Conservation (phyloP, 2,329 filamentous ascomycete genomes). For the Pseudogymnoascus sp. region DNA sequence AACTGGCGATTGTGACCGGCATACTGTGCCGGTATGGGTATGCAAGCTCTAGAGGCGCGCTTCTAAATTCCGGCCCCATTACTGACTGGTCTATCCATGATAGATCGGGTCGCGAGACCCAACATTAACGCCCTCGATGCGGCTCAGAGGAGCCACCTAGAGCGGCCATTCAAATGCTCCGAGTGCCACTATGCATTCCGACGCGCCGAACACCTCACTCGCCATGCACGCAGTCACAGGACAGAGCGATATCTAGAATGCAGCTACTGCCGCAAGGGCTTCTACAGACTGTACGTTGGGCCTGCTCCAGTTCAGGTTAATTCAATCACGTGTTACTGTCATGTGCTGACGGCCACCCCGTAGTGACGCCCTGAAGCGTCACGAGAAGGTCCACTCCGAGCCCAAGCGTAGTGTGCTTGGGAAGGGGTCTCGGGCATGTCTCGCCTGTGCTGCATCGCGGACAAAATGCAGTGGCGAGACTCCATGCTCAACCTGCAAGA, state of each 20-base stretch:
- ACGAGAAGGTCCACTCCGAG: slow-evolving; percentile 20
- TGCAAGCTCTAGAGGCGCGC: not conserved
- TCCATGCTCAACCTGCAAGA: slow-evolving; percentile 18
- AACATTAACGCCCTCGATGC: not conserved
- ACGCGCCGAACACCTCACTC: slow-evolving; percentile 20
- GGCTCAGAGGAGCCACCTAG: not conserved
- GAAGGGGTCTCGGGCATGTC: slow-evolving; percentile 19
- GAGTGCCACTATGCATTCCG: slow-evolving; percentile 20
- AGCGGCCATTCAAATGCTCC: slow-evolving; percentile 14
- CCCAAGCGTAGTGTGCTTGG: slow-evolving; percentile 17
- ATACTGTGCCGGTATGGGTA: not conserved
- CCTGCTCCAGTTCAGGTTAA: not conserved
- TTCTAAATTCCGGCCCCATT: not conserved
- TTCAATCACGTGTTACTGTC: not conserved
- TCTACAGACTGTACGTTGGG: slow-evolving; percentile 19
- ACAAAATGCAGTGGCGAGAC: slow-evolving; percentile 19
- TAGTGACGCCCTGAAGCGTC: slow-evolving; percentile 21
- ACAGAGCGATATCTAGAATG: slow-evolving; percentile 20
- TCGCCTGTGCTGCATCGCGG: slow-evolving; percentile 18
- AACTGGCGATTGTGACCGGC: not conserved
- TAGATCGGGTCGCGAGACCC: not conserved
- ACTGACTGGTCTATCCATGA: not conserved
- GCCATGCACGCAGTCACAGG: slow-evolving; percentile 20
- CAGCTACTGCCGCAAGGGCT: slow-evolving; percentile 18
- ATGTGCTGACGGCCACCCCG: not conserved